Evolutionary conservation across 1,284 basidiomycete species (phyloP), one percentile per base, ranked within the genome.

Genomic region (Leccinum variabile): DNA sequence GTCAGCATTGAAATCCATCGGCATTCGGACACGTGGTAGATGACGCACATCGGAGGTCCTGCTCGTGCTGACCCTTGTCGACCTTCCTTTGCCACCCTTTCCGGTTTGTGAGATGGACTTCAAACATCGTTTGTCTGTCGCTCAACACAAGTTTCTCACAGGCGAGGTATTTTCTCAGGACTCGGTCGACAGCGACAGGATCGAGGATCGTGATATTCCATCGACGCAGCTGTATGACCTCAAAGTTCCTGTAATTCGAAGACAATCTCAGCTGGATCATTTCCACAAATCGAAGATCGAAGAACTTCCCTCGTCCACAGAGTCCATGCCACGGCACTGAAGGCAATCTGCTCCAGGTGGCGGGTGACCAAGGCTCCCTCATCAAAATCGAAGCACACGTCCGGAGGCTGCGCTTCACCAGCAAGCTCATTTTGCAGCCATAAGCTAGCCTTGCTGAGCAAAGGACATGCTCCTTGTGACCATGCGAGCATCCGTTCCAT

Each of bases 81-180:
- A 56, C 44, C 53, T 59, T 67, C 22, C 35, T 30, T 25, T 65
- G 61, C 63, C 59, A 67, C 1, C 63, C 67, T 25, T 68, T 67
- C 1, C 30, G 10, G 33, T 66, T 61, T 1, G 3, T 14, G 14
- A 67, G 56, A 28, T 64, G 32, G 54, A 66, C 33, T 18, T 58
- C 50, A 10, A 66, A 67, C 30, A 58, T 46, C 0, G 16, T 9
- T 0, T n/a, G n/a, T 4, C 25, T 16, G 1, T 60, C 28, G 18
- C 41, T 60, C 32, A 50, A 1, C 0, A 54, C 37, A 2, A 61
- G 32, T 3, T 30, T 18, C 28, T 59, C 41, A 2, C 33, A 5
- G 14, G 50, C 7, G 10, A 67, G 56, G 13, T 60, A 66, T 13
- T 41, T 56, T 5, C 55, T n/a, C 30, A 66, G 16, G 1, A 64